Conservation (phyloP, 345 rosid species). For the Excoecaria agallocha region DNA sequence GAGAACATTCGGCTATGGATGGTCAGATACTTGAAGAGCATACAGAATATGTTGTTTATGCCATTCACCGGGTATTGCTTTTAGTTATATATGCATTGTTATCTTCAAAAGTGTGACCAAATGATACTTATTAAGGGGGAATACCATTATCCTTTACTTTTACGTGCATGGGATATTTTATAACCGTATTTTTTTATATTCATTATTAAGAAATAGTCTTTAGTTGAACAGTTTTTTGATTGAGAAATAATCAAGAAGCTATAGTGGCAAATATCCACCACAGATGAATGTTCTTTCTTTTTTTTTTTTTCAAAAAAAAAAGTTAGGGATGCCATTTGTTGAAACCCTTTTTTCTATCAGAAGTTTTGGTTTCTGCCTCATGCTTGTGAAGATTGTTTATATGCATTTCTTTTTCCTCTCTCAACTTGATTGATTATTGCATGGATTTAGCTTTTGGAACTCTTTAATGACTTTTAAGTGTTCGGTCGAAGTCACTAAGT, state of each 20-base stretch:
- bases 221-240: conserved; percentile 4
- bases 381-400: not conserved
- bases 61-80: conserved; percentile 78
- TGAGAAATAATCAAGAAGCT: not conserved
- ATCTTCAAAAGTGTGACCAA: not conserved
- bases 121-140: not conserved
- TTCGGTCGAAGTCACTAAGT: not conserved
- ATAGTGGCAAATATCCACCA: not conserved
- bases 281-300: not conserved
- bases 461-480: not conserved
- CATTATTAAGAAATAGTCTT: not conserved
- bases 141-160: conserved; percentile 6
- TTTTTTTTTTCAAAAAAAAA: not conserved
- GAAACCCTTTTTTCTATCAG: not conserved
- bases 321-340: not conserved
- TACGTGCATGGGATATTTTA: not conserved
- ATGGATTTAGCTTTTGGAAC: not conserved
- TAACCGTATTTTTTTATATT: not conserved
- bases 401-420: not conserved
- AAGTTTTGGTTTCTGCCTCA: not conserved
- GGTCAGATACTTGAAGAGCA: conserved; percentile 95
- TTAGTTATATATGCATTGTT: conserved; percentile 22
- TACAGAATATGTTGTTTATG: conserved; percentile 94
- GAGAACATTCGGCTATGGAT: conserved; percentile 99
- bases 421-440: not conserved